phyloP scores from a whole-genome alignment of 768 basidiomycete species.

The Serendipita sp. region DNA sequence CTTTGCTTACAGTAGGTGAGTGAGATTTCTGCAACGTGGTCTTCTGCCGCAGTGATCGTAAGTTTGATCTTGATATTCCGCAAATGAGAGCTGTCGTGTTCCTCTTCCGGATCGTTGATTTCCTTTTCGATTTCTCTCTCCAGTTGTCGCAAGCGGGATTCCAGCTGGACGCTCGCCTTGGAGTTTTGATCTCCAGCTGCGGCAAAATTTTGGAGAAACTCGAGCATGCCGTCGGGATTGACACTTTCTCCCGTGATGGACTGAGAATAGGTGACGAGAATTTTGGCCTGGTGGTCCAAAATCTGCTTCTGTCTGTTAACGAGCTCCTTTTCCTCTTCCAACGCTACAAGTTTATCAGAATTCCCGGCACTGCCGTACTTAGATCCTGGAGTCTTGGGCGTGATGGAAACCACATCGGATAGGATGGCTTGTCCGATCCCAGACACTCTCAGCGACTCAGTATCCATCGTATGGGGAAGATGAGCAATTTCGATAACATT shows the following conservation, averaged over 20 bases:
- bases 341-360: background rate
- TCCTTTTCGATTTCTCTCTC: background rate
- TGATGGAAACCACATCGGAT: slow-evolving; percentile 1
- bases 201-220: background rate
- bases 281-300: background rate
- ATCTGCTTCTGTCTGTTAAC: background rate
- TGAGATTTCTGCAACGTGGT: background rate
- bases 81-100: slow-evolving; percentile 1
- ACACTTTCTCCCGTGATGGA: background rate
- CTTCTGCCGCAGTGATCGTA: background rate
- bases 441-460: background rate
- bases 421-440: background rate
- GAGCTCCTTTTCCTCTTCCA: slow-evolving; percentile 1
- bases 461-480: background rate
- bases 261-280: background rate
- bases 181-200: background rate
- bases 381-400: background rate
- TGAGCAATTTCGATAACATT: background rate
- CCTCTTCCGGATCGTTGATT: background rate
- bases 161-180: background rate
- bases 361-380: background rate
- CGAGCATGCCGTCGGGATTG: background rate
- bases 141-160: background rate
- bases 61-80: slow-evolving; percentile 2
- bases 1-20: background rate